Evolutionary conservation across 768 basidiomycete genomes (phyloP).

Genomic region (Lactarius sp.): DNA sequence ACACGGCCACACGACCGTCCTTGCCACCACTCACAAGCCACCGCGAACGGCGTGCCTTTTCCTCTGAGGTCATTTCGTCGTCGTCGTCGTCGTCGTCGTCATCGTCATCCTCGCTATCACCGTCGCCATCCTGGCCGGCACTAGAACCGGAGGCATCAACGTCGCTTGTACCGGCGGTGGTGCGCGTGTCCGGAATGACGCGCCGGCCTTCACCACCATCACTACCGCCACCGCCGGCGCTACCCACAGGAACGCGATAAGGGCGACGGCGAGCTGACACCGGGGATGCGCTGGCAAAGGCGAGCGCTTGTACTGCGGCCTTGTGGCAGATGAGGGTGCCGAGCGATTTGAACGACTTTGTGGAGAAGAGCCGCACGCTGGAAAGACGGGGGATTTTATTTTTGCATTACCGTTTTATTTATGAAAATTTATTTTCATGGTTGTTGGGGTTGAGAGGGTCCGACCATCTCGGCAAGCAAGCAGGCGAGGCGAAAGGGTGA

Average conservation of each 20-base stretch:
- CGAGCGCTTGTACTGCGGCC: constrained; percentile 63
- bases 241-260: not conserved
- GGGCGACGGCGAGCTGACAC: not conserved
- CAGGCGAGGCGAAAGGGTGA: too few species aligned
- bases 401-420: not conserved
- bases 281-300: constrained; percentile 48
- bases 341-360: constrained; percentile 73
- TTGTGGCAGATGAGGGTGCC: constrained; percentile 85
- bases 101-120: not conserved
- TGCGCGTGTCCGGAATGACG: not conserved
- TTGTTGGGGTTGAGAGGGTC: not conserved
- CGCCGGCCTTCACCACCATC: not conserved
- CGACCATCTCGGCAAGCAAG: too few species aligned
- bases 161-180: not conserved
- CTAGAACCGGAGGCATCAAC: not conserved
- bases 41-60: constrained; percentile 18
- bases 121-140: not conserved
- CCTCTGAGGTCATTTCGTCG: constrained; percentile 18
- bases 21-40: constrained; percentile 26
- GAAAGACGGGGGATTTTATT: not conserved
- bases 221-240: not conserved
- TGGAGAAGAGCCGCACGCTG: constrained; percentile 81
- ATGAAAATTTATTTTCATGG: not conserved
- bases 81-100: not conserved
- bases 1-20: constrained; percentile 23